phyloP scores from a whole-genome alignment of 805 yeast species.

The Komagataella kurtzmanii region DNA sequence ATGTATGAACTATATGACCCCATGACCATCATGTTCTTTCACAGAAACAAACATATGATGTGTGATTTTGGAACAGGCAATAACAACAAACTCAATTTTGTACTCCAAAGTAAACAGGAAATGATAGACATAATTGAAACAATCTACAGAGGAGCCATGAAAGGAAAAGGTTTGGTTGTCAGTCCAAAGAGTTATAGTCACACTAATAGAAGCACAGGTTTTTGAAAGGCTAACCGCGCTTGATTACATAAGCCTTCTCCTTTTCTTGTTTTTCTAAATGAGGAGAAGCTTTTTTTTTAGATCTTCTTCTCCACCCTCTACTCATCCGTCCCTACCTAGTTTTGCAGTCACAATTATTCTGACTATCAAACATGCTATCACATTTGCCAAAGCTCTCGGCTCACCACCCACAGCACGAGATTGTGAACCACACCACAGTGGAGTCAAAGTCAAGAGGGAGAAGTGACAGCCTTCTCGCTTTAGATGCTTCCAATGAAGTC shows the following conservation, averaged over 20 bases:
- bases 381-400: constrained; percentile 1
- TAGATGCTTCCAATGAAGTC: constrained; percentile 8
- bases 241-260: not conserved
- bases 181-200: constrained; percentile 64
- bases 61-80: constrained; percentile 98
- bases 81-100: constrained; percentile 85
- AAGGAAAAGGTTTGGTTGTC: constrained; percentile 84
- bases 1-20: constrained; percentile 90
- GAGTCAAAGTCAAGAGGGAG: constrained; percentile 1
- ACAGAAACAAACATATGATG: constrained; percentile 91
- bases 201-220: constrained; percentile 6
- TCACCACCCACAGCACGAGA: constrained; percentile 1
- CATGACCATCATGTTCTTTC: constrained; percentile 82
- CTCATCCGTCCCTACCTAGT: not conserved
- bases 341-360: not conserved
- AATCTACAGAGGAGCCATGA: constrained; percentile 79
- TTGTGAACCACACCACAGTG: not conserved
- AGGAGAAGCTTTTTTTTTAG: not conserved
- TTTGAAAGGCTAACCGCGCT: not conserved
- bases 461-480: not conserved
- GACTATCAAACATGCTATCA: not conserved
- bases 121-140: constrained; percentile 85
- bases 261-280: not conserved
- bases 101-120: constrained; percentile 69
- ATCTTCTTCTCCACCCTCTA: not conserved